A percentile compares a stretch with the other conserved stretches of the same genome.
Conservation (phyloP, 306 rosid genomes). For the Rosa rugosa region DNA sequence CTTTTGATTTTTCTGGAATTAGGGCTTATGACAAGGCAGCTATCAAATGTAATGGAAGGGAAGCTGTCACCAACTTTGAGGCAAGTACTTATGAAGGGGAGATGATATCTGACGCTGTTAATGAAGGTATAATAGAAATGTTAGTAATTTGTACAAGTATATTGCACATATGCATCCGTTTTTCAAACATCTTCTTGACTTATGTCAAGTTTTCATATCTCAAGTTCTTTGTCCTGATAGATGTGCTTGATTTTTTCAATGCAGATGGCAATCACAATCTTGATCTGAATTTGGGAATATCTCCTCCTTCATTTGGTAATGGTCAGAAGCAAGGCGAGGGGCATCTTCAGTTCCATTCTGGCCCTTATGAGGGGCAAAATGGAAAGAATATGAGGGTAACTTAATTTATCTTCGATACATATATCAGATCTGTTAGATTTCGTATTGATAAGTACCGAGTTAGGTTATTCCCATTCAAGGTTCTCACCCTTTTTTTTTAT, state of each 20-base stretch:
- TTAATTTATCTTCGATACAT: background rate
- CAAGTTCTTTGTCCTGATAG: constrained; percentile 1
- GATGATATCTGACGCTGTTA: constrained; percentile 46
- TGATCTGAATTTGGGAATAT: constrained; percentile 91
- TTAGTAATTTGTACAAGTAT: background rate
- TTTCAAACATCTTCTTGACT: constrained; percentile 4
- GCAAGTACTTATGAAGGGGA: constrained; percentile 75
- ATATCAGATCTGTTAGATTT: background rate
- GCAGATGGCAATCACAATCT: constrained; percentile 71
- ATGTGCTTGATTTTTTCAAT: constrained; percentile 18
- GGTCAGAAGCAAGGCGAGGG: constrained; percentile 51
- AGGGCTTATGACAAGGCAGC: constrained; percentile 99
- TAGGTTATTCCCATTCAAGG: background rate
- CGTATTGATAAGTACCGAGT: background rate
- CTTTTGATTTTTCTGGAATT: constrained; percentile 83
- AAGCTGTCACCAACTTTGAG: constrained; percentile 96
- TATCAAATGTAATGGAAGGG: constrained; percentile 94
- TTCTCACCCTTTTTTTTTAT: background rate
- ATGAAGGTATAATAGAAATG: constrained; percentile 47
- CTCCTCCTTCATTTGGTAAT: constrained; percentile 54
- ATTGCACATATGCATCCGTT: constrained; percentile 13
- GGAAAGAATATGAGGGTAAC: constrained; percentile 65
- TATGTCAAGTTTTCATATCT: no score
- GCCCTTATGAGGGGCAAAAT: constrained; percentile 38
- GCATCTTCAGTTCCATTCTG: constrained; percentile 51